phyloP scores from a whole-genome alignment of 129 eudicot genomes.

The Saussurea involucrata region DNA sequence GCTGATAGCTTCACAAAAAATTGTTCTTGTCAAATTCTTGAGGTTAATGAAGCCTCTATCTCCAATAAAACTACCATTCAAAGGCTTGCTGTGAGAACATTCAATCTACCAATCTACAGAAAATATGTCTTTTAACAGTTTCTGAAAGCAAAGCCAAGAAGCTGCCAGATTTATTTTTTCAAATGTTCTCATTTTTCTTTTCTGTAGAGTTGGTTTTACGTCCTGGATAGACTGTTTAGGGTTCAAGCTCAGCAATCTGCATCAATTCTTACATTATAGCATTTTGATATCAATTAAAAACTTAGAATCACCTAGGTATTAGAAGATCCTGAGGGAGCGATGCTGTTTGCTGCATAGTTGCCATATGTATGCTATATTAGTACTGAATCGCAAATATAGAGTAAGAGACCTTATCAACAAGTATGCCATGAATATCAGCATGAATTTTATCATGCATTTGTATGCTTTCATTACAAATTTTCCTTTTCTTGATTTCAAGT shows the following conservation, averaged over 20 bases:
- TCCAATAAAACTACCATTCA: not conserved
- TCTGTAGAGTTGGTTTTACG: not conserved
- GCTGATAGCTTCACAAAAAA: not conserved
- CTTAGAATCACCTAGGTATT: not conserved
- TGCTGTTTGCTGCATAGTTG: slow-evolving; percentile 1
- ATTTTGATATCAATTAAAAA: not conserved
- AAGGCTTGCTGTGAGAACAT: not conserved
- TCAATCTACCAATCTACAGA: not conserved
- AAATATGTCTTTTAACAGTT: not conserved
- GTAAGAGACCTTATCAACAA: not conserved
- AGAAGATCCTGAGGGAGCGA: not conserved
- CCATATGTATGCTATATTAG: slow-evolving; percentile 1
- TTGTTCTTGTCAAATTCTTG: not conserved
- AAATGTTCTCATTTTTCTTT: not conserved
- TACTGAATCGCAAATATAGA: slow-evolving; percentile 4
- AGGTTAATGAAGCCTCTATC: not conserved
- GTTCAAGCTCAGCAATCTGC: not conserved
- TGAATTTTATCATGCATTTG: not conserved
- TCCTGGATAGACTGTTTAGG: not conserved
- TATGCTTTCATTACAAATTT: not conserved
- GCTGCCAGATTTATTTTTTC: not conserved
- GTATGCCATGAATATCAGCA: not conserved
- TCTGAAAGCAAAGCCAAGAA: not conserved
- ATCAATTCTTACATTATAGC: not conserved
- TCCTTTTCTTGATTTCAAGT: not conserved